Conservation (phyloP, 768 basidiomycete genomes). For the Psilocybe tampanensis region DNA sequence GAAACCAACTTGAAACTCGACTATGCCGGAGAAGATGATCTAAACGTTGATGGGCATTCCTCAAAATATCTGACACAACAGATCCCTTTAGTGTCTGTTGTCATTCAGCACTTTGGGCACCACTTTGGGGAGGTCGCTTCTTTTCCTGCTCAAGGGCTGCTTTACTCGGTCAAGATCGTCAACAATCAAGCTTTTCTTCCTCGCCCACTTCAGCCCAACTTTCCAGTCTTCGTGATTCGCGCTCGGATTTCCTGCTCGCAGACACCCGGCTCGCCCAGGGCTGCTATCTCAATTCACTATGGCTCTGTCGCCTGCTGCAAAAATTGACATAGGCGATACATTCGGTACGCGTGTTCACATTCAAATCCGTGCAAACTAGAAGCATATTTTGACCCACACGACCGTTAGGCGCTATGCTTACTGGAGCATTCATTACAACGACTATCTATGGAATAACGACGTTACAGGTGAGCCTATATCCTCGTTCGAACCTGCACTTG, state of each 20-base stretch:
- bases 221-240: not conserved
- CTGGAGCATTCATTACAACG: slow-evolving; percentile 39
- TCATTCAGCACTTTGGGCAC: no score
- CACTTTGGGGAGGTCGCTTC: not conserved
- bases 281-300: not conserved
- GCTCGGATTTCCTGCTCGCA: not conserved
- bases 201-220: no score
- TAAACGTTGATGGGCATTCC: not conserved
- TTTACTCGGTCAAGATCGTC: not conserved
- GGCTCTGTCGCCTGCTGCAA: not conserved
- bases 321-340: slow-evolving; percentile 23
- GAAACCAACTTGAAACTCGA: not conserved
- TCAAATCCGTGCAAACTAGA: not conserved
- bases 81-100: not conserved
- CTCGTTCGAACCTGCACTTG: not conserved
- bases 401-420: slow-evolving; percentile 36
- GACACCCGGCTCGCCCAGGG: not conserved
- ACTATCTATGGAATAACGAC: slow-evolving; percentile 46
- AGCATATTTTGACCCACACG: not conserved
- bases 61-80: not conserved
- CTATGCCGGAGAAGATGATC: not conserved
- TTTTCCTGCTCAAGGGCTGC: not conserved
- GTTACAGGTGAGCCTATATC: slow-evolving; percentile 33
- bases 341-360: slow-evolving; percentile 28
- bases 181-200: not conserved